A percentile compares a stretch with the other conserved stretches of the same genome.
These are phyloP conservation scores for Endotrypanum monterogeii DNA, from an alignment of 208 protist genomes.

Conservation along the genomic window DNA sequence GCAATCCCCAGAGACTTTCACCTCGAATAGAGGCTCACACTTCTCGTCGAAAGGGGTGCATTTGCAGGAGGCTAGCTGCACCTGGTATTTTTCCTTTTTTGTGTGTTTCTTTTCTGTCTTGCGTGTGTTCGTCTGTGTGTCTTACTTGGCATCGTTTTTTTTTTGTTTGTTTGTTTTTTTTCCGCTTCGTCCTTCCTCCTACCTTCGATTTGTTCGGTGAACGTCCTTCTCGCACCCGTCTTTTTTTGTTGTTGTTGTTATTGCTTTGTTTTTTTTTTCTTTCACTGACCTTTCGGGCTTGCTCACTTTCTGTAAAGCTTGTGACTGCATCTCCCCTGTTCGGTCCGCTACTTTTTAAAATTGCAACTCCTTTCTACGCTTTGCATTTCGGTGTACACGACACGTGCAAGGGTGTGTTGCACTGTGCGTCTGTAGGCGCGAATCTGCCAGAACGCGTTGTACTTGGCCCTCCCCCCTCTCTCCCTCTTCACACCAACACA, in stretches of 20 bases:
- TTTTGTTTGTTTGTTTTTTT: background rate
- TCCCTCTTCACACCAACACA: constrained; percentile 2
- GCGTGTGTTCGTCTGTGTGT: background rate
- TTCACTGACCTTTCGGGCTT: background rate
- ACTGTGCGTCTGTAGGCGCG: constrained; percentile 3
- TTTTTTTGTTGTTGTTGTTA: background rate
- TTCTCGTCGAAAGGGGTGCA: background rate
- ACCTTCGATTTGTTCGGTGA: background rate
- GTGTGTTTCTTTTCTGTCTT: background rate
- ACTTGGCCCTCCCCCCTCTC: background rate
- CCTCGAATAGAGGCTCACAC: background rate
- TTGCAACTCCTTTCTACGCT: background rate
- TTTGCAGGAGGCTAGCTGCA: background rate
- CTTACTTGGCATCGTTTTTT: background rate
- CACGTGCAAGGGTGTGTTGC: background rate
- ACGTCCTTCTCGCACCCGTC: background rate
- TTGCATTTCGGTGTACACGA: background rate
- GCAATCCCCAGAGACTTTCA: too few relatives aligned
- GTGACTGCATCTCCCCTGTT: background rate
- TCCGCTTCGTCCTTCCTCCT: background rate
- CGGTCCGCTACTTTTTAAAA: background rate
- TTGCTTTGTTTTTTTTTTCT: background rate
- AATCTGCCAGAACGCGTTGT: background rate
- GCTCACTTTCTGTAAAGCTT: background rate
- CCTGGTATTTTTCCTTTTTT: background rate